Conservation (phyloP, 192 early-diverging fungal species). For the Phlyctochytrium arcticum region DNA sequence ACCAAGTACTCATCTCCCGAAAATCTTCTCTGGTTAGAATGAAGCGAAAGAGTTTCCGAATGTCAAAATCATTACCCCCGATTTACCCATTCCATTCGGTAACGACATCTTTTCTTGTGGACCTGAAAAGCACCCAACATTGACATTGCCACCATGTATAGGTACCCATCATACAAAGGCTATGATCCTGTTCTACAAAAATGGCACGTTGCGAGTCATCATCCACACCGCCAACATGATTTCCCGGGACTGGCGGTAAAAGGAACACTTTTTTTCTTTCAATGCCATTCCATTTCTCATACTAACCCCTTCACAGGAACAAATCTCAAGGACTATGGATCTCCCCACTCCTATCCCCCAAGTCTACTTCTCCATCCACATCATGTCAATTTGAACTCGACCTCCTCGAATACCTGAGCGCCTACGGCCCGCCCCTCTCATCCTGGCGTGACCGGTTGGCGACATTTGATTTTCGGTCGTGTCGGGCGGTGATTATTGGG, state of each 20-base stretch:
- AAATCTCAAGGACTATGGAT: constrained; percentile 60
- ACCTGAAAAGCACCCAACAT: background rate
- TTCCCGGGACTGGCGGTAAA: constrained; percentile 56
- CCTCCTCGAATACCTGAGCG: constrained; percentile 46
- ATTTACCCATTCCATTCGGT: constrained; percentile 22
- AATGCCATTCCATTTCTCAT: background rate
- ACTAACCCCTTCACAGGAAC: constrained; percentile 26
- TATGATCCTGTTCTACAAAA: constrained; percentile 53
- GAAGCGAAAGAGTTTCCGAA: constrained; percentile 14
- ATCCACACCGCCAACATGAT: constrained; percentile 67
- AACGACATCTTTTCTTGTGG: background rate
- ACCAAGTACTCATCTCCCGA: background rate
- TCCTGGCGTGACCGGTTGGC: constrained; percentile 29
- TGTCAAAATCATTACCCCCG: constrained; percentile 8
- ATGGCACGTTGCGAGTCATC: constrained; percentile 41
- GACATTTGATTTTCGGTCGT: constrained; percentile 48
- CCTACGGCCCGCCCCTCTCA: constrained; percentile 35
- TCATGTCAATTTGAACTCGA: constrained; percentile 55
- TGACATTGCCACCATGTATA: too few species aligned
- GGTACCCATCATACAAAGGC: constrained; percentile 66
- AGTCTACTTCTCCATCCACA: constrained; percentile 9
- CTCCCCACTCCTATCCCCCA: constrained; percentile 40
- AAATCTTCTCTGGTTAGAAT: background rate
- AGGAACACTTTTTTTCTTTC: background rate
- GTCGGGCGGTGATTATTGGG: constrained; percentile 49